Percentiles rank a stretch among this genome's conserved stretches.
phyloP scores from a whole-genome alignment of 192 early-diverging fungal genomes.

The Thamnidium elegans region DNA sequence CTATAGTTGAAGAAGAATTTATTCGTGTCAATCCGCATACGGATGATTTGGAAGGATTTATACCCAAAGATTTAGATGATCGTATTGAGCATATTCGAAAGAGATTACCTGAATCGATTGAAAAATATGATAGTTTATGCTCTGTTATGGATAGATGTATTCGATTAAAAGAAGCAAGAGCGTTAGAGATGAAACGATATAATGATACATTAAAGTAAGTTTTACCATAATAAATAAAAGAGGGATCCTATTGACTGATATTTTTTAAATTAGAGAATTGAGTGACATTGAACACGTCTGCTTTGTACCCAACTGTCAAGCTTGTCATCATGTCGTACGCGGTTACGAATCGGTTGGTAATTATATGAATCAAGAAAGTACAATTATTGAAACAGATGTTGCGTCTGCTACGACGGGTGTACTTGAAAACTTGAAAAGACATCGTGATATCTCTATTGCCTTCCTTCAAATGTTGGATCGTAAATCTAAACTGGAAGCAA shows the following conservation, averaged over 20 bases:
- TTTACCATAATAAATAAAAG: not conserved
- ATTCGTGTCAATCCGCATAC: conserved; percentile 32
- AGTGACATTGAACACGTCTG: conserved; percentile 54
- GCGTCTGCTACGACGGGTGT: conserved; percentile 33
- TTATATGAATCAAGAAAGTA: conserved; percentile 39
- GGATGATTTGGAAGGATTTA: conserved; percentile 36
- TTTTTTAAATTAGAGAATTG: conserved; percentile 46
- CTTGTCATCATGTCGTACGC: conserved; percentile 49
- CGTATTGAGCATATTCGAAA: conserved; percentile 43
- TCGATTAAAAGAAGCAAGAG: conserved; percentile 52
- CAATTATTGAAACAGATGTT: conserved; percentile 32
- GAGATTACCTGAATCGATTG: conserved; percentile 47
- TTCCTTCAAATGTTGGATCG: conserved; percentile 45
- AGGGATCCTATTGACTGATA: conserved; percentile 45
- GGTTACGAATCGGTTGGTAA: conserved; percentile 45
- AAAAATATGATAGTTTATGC: conserved; percentile 54
- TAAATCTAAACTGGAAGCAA: conserved; percentile 41
- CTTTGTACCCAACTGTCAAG: conserved; percentile 51
- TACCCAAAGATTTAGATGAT: conserved; percentile 53
- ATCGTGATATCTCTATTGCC: conserved; percentile 59
- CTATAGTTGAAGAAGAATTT: conserved; percentile 53
- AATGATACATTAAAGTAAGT: conserved; percentile 48
- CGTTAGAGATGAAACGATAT: conserved; percentile 53
- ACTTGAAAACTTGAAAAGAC: conserved; percentile 59
- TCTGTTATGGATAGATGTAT: conserved; percentile 54